Conservation (phyloP, 2,329 filamentous ascomycete species). For the Drechslerella coelobrocha region DNA sequence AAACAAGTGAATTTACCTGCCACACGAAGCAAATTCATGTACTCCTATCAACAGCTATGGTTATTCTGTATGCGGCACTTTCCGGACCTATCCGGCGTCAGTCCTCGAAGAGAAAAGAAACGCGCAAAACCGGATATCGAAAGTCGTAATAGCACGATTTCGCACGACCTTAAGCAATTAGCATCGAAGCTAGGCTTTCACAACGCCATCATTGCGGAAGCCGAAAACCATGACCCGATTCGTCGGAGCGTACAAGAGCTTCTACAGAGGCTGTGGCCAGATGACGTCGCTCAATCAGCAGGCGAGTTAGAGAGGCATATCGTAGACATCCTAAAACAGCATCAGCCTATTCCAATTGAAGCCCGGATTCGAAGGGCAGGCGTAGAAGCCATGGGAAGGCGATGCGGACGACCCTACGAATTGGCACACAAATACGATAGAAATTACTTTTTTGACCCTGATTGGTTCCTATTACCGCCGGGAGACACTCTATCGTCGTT, state of each 20-base stretch:
- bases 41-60: slow-evolving; percentile 16
- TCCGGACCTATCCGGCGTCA: slow-evolving; percentile 1
- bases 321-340: not conserved
- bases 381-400: slow-evolving; percentile 2
- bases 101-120: slow-evolving; percentile 7
- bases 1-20: not conserved
- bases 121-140: not conserved
- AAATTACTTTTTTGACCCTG: slow-evolving; percentile 6
- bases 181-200: not conserved
- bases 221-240: not conserved
- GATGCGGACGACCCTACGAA: slow-evolving; percentile 11
- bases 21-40: not conserved
- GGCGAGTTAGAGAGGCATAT: not conserved
- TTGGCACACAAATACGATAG: slow-evolving; percentile 9
- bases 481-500: not conserved
- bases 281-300: not conserved
- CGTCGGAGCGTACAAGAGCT: slow-evolving; percentile 6
- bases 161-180: not conserved
- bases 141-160: not conserved
- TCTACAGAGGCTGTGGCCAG: slow-evolving; percentile 10
- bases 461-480: not conserved
- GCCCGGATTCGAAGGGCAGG: not conserved
- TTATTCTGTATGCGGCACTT: slow-evolving; percentile 18
- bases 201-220: not conserved
- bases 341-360: not conserved